Evolutionary conservation across 345 rosid genomes (phyloP), one percentile per base, ranked within the genome.

Genomic region (Xanthoceras sorbifolium): DNA sequence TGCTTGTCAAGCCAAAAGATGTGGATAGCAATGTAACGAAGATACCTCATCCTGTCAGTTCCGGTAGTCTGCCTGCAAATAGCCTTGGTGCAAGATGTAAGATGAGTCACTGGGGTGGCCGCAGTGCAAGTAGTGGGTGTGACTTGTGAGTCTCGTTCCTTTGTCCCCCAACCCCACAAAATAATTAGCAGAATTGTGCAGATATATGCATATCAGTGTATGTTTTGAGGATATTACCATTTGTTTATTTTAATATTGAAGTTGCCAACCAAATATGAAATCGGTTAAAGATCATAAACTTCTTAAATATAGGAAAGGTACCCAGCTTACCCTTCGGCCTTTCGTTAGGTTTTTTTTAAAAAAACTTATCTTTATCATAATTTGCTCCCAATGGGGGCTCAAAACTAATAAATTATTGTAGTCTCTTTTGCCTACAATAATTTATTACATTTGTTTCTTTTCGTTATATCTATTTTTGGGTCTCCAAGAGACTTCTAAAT

Each of bases 31-130:
- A 74, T 79, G 3, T 62, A 67, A 34, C 55, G 77, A 20, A 77
- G 81, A 61, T 77, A 29, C 77, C 75, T 77, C 77, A 83, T 83
- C 67, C 75, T 79, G 4, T 76, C 76, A 12, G 78, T 82, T 25
- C 80, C 82, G 12, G 64, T 68, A 7, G 82, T 79, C 76, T 79
- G 71, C 64, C 78, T n/a, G n/a, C n/a, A n/a, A n/a, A n/a, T 79
- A 5, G 40, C 0, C 40, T 36, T 36, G 40, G 40, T 36, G 40
- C 40, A 46, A 32, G 48, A 29, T 73, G 74, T 59, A 76, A 76
- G 76, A n/a, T n/a, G n/a, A n/a, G n/a, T n/a, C n/a, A n/a, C 80
- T 80, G 67, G 75, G 77, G 48, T 46, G 72, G 62, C 75, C 72
- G 14, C 84, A 77, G 23, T 52, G 26, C 38, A 67, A 60, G 48